Conservation (phyloP, 1,284 basidiomycete species). For the Rhodotorula sp. region DNA sequence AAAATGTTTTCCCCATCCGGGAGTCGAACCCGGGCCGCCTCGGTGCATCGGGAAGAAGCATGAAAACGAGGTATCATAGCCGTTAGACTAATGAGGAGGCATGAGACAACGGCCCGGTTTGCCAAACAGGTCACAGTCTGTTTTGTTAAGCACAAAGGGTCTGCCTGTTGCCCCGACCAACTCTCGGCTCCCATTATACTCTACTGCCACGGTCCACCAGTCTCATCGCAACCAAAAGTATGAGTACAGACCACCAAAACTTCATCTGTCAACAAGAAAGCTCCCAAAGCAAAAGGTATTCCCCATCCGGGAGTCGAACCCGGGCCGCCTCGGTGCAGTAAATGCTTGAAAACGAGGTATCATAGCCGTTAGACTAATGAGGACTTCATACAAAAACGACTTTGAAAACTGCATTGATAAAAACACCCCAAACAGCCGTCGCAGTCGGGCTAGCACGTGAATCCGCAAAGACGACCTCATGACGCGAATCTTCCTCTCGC, state of each 20-base stretch:
- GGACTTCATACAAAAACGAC: not conserved
- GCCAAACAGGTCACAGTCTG: no score
- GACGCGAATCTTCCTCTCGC: not conserved
- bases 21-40: constrained; percentile 11
- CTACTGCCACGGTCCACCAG: no score
- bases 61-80: constrained; percentile 6
- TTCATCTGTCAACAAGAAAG: not conserved
- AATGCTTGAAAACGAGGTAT: constrained; percentile 3
- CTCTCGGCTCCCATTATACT: no score
- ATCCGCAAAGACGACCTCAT: not conserved
- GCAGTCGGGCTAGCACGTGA: no score
- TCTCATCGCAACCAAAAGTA: no score
- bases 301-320: constrained; percentile 5
- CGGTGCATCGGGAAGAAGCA: not conserved
- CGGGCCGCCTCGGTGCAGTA: constrained; percentile 1
- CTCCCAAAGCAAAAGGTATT: not conserved
- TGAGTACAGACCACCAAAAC: no score
- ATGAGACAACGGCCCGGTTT: no score
- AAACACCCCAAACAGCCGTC: no score
- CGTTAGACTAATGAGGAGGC: not conserved
- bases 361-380: constrained; percentile 6
- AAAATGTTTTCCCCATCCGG: not conserved
- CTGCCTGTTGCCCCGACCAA: no score
- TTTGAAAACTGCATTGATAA: no score
- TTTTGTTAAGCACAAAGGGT: no score